Evolutionary conservation across 164 flowering plant species (phyloP), one percentile per base, ranked within the genome.

Genomic region (Protea cynaroides): DNA sequence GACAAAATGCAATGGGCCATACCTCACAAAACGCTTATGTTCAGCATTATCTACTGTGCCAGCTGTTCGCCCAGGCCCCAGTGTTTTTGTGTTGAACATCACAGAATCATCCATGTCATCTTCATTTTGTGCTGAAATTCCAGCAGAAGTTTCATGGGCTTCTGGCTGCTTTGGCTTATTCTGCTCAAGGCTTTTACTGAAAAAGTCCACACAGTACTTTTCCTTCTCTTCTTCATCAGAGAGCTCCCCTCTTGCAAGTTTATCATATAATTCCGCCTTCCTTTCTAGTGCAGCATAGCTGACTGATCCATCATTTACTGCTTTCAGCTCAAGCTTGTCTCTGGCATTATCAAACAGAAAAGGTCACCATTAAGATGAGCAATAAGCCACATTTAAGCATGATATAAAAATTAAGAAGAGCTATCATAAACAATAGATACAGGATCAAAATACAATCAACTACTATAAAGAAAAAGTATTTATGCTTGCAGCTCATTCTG

Each of bases 121-220:
- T 63, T 75, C 82, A 51, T 61, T 76, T 44, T 71, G 80, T 22
- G 43, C 61, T 46, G 64, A 64, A 51, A 59, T 61, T 14, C 59
- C 46, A 44, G 71, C 59, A 65, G 66, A 63, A 61, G 72, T 18
- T 66, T 76, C 76, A 56, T 38, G 66, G 25, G 25, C 62, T 59
- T 72, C 75, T 23, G 65, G 66, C 57, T 65, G 74, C 54, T 71
- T 81, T 25, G 79, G 18, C 36, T 73, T 89, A 38, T 82, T 87
- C 46, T 76, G 74, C 62, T 57, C 78, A 6, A 80, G 38, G 64
- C 83, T 80, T 83, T 94, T 94, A 25, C 77, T 67, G 70, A 87
- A 89, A 72, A 94, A 94, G 68, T 91, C 98, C 51, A 94, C 98
- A 80, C 95, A 94, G 68, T 91, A 94, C 71, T 85, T 94, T 81